A percentile compares a stretch with the other conserved stretches of the same genome.
phyloP scores from a whole-genome alignment of 2,329 filamentous ascomycete genomes.

The Rutstroemia sydowiana region DNA sequence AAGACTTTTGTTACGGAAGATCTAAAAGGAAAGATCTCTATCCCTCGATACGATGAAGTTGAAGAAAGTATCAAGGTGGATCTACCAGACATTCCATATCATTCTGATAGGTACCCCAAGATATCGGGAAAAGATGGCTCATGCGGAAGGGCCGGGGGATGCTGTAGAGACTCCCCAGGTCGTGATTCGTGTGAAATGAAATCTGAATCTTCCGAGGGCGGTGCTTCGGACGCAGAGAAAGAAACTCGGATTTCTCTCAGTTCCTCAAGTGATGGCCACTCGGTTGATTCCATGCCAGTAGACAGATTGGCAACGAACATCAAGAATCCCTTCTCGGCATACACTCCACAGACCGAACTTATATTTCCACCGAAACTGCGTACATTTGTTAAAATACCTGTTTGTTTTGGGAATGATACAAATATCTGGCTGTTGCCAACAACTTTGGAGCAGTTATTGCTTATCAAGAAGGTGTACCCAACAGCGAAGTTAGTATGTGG shows the following conservation, averaged over 20 bases:
- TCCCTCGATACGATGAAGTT: slow-evolving; percentile 56
- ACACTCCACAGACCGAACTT: slow-evolving; percentile 82
- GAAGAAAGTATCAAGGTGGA: slow-evolving; percentile 31
- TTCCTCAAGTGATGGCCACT: slow-evolving; percentile 89
- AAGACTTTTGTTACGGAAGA: slow-evolving; percentile 63
- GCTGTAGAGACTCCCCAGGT: slow-evolving; percentile 61
- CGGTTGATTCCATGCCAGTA: neutral
- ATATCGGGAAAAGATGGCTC: slow-evolving; percentile 12
- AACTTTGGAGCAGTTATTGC: slow-evolving; percentile 74
- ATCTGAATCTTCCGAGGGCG: slow-evolving; percentile 9
- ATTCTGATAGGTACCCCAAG: slow-evolving; percentile 15
- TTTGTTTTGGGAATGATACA: slow-evolving; percentile 87
- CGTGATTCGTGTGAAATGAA: slow-evolving; percentile 18
- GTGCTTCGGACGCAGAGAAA: slow-evolving; percentile 11
- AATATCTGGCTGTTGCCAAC: slow-evolving; percentile 88
- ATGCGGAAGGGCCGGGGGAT: slow-evolving; percentile 39
- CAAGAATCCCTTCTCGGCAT: slow-evolving; percentile 62
- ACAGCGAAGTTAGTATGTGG: slow-evolving; percentile 88
- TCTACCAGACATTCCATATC: slow-evolving; percentile 15
- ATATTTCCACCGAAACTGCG: slow-evolving; percentile 83
- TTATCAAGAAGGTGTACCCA: slow-evolving; percentile 79
- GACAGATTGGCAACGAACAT: neutral
- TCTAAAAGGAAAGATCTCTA: slow-evolving; percentile 39
- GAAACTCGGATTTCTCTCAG: slow-evolving; percentile 75
- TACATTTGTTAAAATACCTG: slow-evolving; percentile 68